Percentiles rank a stretch among this genome's conserved stretches.
Conservation (phyloP, 768 basidiomycete genomes). For the Psilocybe tampanensis region DNA sequence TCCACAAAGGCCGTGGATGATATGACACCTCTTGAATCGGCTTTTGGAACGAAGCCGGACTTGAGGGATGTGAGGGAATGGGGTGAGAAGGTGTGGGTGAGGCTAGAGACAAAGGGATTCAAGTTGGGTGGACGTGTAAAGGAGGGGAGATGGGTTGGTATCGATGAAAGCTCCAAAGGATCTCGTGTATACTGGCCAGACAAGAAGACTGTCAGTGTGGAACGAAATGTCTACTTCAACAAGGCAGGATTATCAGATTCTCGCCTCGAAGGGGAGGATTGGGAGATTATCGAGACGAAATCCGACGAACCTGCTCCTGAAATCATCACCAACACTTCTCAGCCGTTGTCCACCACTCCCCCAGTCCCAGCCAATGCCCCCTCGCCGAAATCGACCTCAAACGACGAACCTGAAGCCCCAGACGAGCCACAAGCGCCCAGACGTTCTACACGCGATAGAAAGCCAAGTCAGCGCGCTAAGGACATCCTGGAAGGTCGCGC, state of each 20-base stretch:
- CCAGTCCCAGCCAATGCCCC: no score
- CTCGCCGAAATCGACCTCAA: no score
- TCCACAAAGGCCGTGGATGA: slow-evolving; percentile 25
- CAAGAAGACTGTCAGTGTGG: slow-evolving; percentile 25
- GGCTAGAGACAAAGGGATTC: slow-evolving; percentile 21
- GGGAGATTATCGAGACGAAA: slow-evolving; percentile 11
- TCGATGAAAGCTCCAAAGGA: slow-evolving; percentile 29
- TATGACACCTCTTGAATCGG: slow-evolving; percentile 24
- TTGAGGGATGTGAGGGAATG: slow-evolving; percentile 29
- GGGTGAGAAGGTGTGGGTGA: slow-evolving; percentile 34
- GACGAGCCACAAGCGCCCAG: no score
- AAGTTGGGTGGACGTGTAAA: slow-evolving; percentile 18
- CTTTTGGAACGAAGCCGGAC: slow-evolving; percentile 28
- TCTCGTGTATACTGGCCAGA: slow-evolving; percentile 35
- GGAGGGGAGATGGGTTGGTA: slow-evolving; percentile 36
- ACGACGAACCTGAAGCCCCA: no score
- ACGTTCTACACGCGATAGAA: no score
- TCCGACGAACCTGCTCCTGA: background rate
- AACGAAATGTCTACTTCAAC: slow-evolving; percentile 29
- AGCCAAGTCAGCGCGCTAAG: no score
- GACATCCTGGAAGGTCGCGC: no score
- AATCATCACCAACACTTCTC: background rate
- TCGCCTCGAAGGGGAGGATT: slow-evolving; percentile 30
- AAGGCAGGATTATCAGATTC: slow-evolving; percentile 12
- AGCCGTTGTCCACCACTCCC: background rate